A percentile compares a stretch with the other conserved stretches of the same genome.
These are phyloP conservation scores for Anthracocystis setariae DNA, from an alignment of 1,284 basidiomycete genomes.

Conservation along the genomic window DNA sequence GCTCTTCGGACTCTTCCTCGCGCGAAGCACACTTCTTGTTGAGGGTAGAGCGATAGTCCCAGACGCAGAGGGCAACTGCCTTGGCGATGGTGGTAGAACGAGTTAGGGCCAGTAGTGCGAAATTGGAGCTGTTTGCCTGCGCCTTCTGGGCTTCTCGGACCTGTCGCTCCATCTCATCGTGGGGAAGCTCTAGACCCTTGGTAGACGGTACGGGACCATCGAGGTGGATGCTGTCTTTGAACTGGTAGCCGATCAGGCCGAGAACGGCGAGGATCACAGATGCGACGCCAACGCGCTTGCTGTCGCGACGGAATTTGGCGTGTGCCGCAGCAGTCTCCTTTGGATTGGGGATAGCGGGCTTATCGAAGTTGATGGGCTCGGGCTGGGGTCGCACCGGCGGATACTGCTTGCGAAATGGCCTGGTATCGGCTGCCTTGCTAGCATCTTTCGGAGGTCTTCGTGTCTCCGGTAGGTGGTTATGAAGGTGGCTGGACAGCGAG, in stretches of 20 bases:
- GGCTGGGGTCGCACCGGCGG: constrained; percentile 55
- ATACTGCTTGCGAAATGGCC: constrained; percentile 55
- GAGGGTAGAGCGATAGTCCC: constrained; percentile 65
- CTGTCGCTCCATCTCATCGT: constrained; percentile 56
- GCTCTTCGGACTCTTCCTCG: constrained; percentile 51
- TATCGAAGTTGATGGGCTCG: constrained; percentile 59
- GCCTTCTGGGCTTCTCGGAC: constrained; percentile 54
- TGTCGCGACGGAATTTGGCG: constrained; percentile 52
- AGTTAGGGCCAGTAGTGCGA: constrained; percentile 58
- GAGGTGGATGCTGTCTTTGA: constrained; percentile 41
- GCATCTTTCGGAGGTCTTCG: constrained; percentile 5
- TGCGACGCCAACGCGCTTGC: constrained; percentile 21
- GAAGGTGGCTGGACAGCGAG: constrained; percentile 4
- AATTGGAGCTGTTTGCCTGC: constrained; percentile 44
- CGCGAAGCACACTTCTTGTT: constrained; percentile 50
- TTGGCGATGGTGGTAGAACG: constrained; percentile 64
- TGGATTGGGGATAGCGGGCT: constrained; percentile 65
- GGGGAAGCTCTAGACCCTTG: constrained; percentile 44
- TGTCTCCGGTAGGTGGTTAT: not conserved
- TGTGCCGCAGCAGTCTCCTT: constrained; percentile 61
- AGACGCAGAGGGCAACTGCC: constrained; percentile 64
- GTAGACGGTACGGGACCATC: constrained; percentile 36
- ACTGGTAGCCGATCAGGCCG: constrained; percentile 41
- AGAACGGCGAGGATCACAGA: constrained; percentile 12
- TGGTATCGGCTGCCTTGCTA: constrained; percentile 13